Conservation (phyloP, 75 land plant genomes). For the Picea sitchensis region DNA sequence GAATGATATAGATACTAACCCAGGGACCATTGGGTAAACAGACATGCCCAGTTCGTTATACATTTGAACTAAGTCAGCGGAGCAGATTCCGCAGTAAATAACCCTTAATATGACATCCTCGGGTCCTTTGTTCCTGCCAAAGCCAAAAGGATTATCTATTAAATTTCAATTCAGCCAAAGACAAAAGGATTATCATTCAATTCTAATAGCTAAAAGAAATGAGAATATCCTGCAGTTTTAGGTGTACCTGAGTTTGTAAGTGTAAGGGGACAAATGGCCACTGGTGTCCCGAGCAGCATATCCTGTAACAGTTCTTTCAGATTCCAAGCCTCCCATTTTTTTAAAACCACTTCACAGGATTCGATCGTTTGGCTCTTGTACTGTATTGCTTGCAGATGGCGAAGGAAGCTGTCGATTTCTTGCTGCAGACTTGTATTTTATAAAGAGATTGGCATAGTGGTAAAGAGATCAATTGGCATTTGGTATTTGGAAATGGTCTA, state of each 20-base stretch:
- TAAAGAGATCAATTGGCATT: too few relatives aligned
- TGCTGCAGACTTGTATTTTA: too few relatives aligned
- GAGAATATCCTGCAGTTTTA: too few relatives aligned
- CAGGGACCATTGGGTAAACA: slow-evolving; percentile 90
- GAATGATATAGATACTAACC: slow-evolving; percentile 30
- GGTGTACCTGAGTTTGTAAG: slow-evolving; percentile 56
- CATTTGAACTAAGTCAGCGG: slow-evolving; percentile 71
- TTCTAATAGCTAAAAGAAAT: too few relatives aligned
- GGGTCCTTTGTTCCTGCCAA: slow-evolving; percentile 50
- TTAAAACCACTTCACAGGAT: too few relatives aligned
- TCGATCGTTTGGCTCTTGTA: too few relatives aligned
- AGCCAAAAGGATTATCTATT: background rate
- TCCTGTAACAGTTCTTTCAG: slow-evolving; percentile 35
- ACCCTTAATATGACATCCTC: slow-evolving; percentile 68
- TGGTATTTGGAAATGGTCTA: too few relatives aligned
- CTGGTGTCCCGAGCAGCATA: slow-evolving; percentile 63
- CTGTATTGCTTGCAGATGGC: too few relatives aligned
- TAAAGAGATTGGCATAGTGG: too few relatives aligned
- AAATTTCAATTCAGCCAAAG: background rate
- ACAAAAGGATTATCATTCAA: background rate
- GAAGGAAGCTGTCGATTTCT: too few relatives aligned
- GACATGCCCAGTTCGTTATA: slow-evolving; percentile 73
- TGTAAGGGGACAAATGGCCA: slow-evolving; percentile 58
- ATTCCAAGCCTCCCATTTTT: slow-evolving; percentile 39
- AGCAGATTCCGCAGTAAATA: slow-evolving; percentile 82